Evolutionary conservation across 805 yeast genomes (phyloP).

Genomic region (Candida maris): DNA sequence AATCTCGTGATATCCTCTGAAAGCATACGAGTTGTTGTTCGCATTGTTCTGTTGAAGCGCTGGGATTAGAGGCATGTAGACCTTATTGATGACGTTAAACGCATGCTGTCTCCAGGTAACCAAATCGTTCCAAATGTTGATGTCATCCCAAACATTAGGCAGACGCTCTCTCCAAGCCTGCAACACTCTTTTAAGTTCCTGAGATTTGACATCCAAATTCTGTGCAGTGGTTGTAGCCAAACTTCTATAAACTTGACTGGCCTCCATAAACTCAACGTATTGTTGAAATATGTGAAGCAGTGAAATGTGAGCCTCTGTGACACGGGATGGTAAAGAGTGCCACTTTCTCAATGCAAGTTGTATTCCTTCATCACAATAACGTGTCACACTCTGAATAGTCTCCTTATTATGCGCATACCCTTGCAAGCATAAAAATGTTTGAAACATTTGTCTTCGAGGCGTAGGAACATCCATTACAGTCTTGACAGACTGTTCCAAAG

Average conservation of each 20-base stretch:
- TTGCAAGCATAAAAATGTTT: slow-evolving; percentile 88
- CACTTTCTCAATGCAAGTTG: slow-evolving; percentile 89
- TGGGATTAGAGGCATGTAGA: slow-evolving; percentile 89
- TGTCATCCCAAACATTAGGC: slow-evolving; percentile 97
- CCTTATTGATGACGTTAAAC: slow-evolving; percentile 91
- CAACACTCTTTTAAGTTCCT: slow-evolving; percentile 87
- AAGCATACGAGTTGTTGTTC: slow-evolving; percentile 87
- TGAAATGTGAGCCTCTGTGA: slow-evolving; percentile 82
- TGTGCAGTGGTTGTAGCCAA: slow-evolving; percentile 87
- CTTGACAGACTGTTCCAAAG: slow-evolving; percentile 89
- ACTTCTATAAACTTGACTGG: slow-evolving; percentile 87
- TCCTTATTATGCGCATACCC: slow-evolving; percentile 90
- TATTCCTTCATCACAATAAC: slow-evolving; percentile 92
- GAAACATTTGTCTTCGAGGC: slow-evolving; percentile 92
- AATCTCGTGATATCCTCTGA: slow-evolving; percentile 96
- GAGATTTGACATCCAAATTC: slow-evolving; percentile 87
- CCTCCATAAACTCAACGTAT: slow-evolving; percentile 95
- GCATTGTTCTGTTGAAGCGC: slow-evolving; percentile 70
- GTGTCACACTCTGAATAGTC: slow-evolving; percentile 77
- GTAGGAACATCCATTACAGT: slow-evolving; percentile 99
- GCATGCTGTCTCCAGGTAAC: slow-evolving; percentile 99
- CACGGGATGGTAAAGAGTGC: slow-evolving; percentile 78
- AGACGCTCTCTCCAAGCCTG: slow-evolving; percentile 98
- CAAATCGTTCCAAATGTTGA: slow-evolving; percentile 94
- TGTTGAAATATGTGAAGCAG: slow-evolving; percentile 94